phyloP scores from a whole-genome alignment of 257 asterid genomes.

The Rubia yunnanensis region DNA sequence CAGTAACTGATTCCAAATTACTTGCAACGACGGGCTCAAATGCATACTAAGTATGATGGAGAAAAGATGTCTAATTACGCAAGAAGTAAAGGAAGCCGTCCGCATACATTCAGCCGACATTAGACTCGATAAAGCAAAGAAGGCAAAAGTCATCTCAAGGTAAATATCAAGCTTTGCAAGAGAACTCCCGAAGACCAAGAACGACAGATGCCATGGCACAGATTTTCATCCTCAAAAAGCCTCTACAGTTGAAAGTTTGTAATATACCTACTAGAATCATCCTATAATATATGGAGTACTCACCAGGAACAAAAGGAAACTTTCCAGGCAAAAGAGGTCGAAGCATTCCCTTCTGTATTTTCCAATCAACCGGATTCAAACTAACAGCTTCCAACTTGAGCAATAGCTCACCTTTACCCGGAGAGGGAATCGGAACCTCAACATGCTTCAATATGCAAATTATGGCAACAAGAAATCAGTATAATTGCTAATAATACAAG shows the following conservation, averaged over 20 bases:
- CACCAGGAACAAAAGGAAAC: slow-evolving; percentile 54
- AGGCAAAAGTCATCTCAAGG: not conserved
- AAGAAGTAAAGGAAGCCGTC: not conserved
- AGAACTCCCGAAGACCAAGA: not conserved
- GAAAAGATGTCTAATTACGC: not conserved
- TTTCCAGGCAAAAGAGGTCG: slow-evolving; percentile 41
- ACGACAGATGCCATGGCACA: not conserved
- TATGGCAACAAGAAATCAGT: not conserved
- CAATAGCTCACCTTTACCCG: slow-evolving; percentile 50
- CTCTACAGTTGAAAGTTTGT: too few species aligned
- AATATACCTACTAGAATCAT: not conserved
- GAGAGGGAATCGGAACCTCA: slow-evolving; percentile 51
- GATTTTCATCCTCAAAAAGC: not conserved
- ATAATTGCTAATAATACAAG: not conserved
- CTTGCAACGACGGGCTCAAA: not conserved
- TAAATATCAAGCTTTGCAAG: not conserved
- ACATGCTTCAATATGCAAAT: slow-evolving; percentile 43
- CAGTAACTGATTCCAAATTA: not conserved
- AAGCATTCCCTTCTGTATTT: slow-evolving; percentile 49
- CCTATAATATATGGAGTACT: slow-evolving; percentile 20
- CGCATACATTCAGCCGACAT: not conserved
- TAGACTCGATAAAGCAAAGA: not conserved
- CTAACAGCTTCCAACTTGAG: slow-evolving; percentile 63
- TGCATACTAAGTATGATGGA: too few species aligned
- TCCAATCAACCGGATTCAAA: slow-evolving; percentile 65